Evolutionary conservation across 495 filamentous ascomycete genomes (phyloP), one percentile per base, ranked within the genome.

Genomic region (Recurvomyces mirabilis): DNA sequence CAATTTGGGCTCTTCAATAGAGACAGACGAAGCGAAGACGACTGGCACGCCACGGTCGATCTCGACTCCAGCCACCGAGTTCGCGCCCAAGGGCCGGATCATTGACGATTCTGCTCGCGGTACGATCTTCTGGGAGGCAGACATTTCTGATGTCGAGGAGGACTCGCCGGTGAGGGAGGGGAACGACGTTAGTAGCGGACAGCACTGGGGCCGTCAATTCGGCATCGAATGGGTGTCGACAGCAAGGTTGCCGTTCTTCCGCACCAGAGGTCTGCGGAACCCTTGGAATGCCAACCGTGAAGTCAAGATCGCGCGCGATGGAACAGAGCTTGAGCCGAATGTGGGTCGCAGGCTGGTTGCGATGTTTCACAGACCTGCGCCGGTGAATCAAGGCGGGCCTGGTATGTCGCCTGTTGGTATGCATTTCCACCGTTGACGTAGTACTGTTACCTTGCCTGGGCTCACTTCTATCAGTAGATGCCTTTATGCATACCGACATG

Each of bases 81-180:
- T 70, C 26, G 86, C 85, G 2, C 89, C 87, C 15, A 81, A 71
- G 53, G 91, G 91, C 26, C 77, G 82, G 33, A 88, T 98, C 54
- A 89, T 98, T 43, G 85, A 94, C 57, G 91, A 98, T 60, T 82
- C 86, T 19, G 84, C 81, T 1, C 78, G 91, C 17, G 91, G 87
- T 0, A 94, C 88, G 7, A 93, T 94, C 41, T 98, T 98, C 54
- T 98, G 91, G 91, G 91, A 98, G 58, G 83, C 83, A 4, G 82
- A 88, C 17, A 67, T 65, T 9, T 52, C 56, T 7, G 60, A 62
- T 22, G 34, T 41, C 31, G 57, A 62, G 13, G 52, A 11, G 9
- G 61, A 59, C 12, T 51, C 49, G 1, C 63, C 57, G 6, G 52
- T 34, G 1, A 65, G 72, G 12, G 69, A 68, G 17, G 64, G 63